A percentile compares a stretch with the other conserved stretches of the same genome.
Evolutionary conservation across 805 yeast species (phyloP).

Genomic region (Zygoascus biomembranicola): DNA sequence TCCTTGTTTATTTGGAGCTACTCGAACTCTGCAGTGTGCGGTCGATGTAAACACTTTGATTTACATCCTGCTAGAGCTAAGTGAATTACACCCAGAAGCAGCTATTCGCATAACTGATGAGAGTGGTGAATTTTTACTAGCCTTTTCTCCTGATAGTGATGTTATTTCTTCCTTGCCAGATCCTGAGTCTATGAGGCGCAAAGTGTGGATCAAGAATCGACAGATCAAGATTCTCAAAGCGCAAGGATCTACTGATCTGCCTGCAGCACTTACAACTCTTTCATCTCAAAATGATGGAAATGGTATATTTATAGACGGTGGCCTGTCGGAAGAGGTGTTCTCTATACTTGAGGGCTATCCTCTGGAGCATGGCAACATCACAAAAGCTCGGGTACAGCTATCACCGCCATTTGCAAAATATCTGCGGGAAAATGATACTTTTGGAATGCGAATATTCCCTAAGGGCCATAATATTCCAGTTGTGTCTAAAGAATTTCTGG

Average conservation of each 20-base stretch:
- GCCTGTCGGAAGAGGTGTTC: not conserved
- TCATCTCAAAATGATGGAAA: not conserved
- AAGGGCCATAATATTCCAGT: not conserved
- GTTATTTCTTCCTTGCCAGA: not conserved
- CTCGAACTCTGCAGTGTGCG: constrained; percentile 24
- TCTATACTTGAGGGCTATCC: not conserved
- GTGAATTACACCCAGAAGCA: constrained; percentile 10
- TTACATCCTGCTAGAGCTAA: constrained; percentile 18
- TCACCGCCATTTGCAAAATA: not conserved
- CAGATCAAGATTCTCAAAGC: not conserved
- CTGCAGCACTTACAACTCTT: not conserved
- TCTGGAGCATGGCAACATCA: not conserved
- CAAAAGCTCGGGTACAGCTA: not conserved
- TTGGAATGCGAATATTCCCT: not conserved
- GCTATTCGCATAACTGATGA: constrained; percentile 33
- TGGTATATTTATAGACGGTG: not conserved
- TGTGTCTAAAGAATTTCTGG: not conserved
- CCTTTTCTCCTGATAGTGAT: not conserved
- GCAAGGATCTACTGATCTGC: not conserved
- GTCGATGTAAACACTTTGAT: constrained; percentile 28
- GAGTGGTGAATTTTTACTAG: constrained; percentile 47
- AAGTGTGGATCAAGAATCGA: not conserved
- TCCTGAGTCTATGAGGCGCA: not conserved
- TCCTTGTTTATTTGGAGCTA: constrained; percentile 18
- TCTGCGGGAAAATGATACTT: not conserved